phyloP scores from a whole-genome alignment of 495 filamentous ascomycete species.

The Clohesyomyces aquaticus region DNA sequence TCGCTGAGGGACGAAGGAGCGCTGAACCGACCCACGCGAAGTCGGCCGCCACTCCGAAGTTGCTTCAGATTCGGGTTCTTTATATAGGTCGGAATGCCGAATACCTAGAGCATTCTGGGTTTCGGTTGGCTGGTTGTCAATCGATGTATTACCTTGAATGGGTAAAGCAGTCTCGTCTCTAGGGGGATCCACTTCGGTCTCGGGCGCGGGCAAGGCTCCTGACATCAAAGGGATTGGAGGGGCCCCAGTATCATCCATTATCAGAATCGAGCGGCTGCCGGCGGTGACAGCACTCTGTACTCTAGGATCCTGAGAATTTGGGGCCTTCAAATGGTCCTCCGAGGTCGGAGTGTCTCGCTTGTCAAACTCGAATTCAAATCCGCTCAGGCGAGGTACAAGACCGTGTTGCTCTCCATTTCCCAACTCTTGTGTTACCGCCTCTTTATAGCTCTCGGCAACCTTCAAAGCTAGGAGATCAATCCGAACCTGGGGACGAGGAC shows the following conservation, averaged over 20 bases:
- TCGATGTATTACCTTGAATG: constrained; percentile 13
- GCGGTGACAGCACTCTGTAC: constrained; percentile 66
- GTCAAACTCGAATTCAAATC: constrained; percentile 36
- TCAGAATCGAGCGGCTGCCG: constrained; percentile 85
- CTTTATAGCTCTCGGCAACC: constrained; percentile 72
- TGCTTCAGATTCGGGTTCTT: constrained; percentile 7
- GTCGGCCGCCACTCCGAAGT: constrained; percentile 8
- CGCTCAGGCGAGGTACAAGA: constrained; percentile 14
- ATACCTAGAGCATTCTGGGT: not conserved
- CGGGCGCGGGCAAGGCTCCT: constrained; percentile 34
- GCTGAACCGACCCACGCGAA: constrained; percentile 23
- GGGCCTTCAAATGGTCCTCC: constrained; percentile 8
- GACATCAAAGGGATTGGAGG: constrained; percentile 37
- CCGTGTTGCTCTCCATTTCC: constrained; percentile 26
- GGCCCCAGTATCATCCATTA: constrained; percentile 72
- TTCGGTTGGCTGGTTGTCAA: constrained; percentile 22
- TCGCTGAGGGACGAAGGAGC: constrained; percentile 14
- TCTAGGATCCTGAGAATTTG: constrained; percentile 37
- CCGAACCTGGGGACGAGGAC: constrained; percentile 41
- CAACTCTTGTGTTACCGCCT: constrained; percentile 61
- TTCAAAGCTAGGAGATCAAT: constrained; percentile 83
- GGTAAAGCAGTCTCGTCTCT: not conserved
- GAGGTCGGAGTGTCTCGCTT: constrained; percentile 2
- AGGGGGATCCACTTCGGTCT: not conserved
- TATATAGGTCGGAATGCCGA: constrained; percentile 31